Evolutionary conservation across 495 filamentous ascomycete species (phyloP), one percentile per base, ranked within the genome.

Genomic region (Hypoxylon fragiforme): DNA sequence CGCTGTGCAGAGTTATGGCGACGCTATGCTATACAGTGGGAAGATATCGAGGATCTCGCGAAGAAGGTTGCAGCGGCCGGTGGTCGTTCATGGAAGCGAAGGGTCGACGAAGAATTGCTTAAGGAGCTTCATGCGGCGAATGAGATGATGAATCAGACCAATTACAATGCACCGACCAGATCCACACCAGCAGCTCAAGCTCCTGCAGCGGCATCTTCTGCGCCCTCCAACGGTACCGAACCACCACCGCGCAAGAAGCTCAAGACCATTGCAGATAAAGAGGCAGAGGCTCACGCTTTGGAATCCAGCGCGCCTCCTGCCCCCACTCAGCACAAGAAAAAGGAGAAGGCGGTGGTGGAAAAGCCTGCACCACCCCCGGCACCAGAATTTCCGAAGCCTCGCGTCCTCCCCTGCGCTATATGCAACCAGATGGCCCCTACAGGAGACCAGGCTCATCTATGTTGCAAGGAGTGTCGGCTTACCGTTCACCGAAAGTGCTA

Each of bases 401-500:
- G 85, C 50, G 80, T 79, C 7, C 73, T 96, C 31, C 87, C 92
- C 12, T 98, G 94, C 68, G 88, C 89, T 12, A 80, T 98, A 45
- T 98, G 94, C 74, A 75, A 77, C 46, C 77, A 86, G 64, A 74
- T 89, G 55, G 89, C 91, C 32, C 84, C 86, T 2, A 63, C 74
- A 42, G 84, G 85, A 8, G 86, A 92, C 40, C 79, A 92, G 60
- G 44, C 63, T 14, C 83, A 85, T 59, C 64, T 95, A 32, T 83
- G 80, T 14, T 98, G 91, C 64, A 79, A 79, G 46, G 88, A 92
- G 62, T 98, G 94, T 67, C 86, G 89, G 38, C 74, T 98, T 62
- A 89, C 91, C 0, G 92, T 98, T n/a, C 94, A 98, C 68, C 85
- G 87, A 35, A 85, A 84, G 47, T 98, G 94, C 69, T 98, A 97